phyloP scores from a whole-genome alignment of 31 red algal species.

The Porphyra umbilicalis region DNA sequence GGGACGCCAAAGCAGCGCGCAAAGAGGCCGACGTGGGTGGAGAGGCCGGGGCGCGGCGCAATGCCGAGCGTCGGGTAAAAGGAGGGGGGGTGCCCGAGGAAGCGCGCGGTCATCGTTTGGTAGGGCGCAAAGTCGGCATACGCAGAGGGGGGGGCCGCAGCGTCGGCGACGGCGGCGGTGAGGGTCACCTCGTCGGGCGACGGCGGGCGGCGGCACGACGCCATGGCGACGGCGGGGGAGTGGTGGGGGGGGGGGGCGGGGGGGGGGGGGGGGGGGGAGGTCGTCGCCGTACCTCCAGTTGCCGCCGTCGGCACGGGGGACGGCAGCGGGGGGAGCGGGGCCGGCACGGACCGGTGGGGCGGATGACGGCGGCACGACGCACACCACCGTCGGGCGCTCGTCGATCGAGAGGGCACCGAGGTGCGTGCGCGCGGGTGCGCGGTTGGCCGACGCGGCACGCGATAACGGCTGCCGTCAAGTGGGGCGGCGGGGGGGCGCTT shows the following conservation, averaged over 20 bases:
- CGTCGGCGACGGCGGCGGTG: neutral
- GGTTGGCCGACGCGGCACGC: too few relatives aligned
- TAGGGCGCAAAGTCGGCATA: constrained; percentile 1
- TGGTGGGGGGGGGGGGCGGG: neutral
- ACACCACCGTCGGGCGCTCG: too few relatives aligned
- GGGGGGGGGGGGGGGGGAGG: too few relatives aligned
- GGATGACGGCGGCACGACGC: too few relatives aligned
- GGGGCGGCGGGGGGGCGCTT: too few relatives aligned
- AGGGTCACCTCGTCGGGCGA: neutral
- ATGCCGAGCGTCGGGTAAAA: constrained; percentile 3
- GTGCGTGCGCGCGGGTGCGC: too few relatives aligned
- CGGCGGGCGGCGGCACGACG: neutral
- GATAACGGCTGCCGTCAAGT: too few relatives aligned
- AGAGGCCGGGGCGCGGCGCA: constrained; percentile 1
- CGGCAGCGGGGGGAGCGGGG: too few relatives aligned
- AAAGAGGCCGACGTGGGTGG: constrained; percentile 16
- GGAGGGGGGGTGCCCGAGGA: constrained; percentile 13
- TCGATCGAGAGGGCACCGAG: too few relatives aligned
- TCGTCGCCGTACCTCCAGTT: too few relatives aligned
- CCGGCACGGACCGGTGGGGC: too few relatives aligned
- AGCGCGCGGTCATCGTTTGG: constrained; percentile 11
- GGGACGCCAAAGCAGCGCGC: constrained; percentile 7
- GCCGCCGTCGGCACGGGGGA: too few relatives aligned
- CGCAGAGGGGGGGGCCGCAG: neutral
- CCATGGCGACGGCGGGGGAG: neutral